Conservation (phyloP, 352 stramenopile species). For the Globisporangium alternatum region DNA sequence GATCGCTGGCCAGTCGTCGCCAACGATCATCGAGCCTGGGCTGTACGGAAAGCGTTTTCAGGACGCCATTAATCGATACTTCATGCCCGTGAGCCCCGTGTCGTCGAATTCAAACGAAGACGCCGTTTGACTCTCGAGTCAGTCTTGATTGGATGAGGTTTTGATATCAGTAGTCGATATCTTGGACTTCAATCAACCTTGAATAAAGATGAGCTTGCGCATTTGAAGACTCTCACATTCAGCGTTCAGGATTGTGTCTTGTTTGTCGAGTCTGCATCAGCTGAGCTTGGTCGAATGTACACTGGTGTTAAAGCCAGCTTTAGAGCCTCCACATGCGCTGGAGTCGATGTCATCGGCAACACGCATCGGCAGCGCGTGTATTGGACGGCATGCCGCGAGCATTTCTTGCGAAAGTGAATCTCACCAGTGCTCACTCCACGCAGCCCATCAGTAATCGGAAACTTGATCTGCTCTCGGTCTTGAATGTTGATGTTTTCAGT, state of each 20-base stretch:
- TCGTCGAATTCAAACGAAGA: conserved; percentile 45
- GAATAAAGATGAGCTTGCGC: conserved; percentile 1
- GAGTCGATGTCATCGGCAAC: conserved; percentile 46
- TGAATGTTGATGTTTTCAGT: background rate
- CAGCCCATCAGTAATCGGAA: conserved; percentile 46
- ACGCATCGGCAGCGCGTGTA: conserved; percentile 67
- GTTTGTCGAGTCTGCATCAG: background rate
- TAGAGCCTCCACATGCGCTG: conserved; percentile 55
- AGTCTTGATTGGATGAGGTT: background rate
- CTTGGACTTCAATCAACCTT: background rate
- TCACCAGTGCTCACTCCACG: conserved; percentile 54
- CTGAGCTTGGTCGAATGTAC: conserved; percentile 8
- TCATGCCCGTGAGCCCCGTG: conserved; percentile 94
- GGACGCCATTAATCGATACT: conserved; percentile 95
- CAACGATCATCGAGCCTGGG: conserved; percentile 97
- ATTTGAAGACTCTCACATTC: background rate
- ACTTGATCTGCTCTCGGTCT: conserved; percentile 23
- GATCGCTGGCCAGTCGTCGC: conserved; percentile 96
- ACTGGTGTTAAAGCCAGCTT: conserved; percentile 32
- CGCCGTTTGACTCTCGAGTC: background rate
- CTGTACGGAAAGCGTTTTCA: conserved; percentile 96
- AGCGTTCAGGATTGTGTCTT: background rate
- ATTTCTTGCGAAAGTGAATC: conserved; percentile 54
- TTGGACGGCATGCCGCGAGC: conserved; percentile 38
- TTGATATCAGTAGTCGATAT: background rate